Base-by-base conservation (phyloP, 768 basidiomycete species). In the Podaxis pistillaris region DNA sequence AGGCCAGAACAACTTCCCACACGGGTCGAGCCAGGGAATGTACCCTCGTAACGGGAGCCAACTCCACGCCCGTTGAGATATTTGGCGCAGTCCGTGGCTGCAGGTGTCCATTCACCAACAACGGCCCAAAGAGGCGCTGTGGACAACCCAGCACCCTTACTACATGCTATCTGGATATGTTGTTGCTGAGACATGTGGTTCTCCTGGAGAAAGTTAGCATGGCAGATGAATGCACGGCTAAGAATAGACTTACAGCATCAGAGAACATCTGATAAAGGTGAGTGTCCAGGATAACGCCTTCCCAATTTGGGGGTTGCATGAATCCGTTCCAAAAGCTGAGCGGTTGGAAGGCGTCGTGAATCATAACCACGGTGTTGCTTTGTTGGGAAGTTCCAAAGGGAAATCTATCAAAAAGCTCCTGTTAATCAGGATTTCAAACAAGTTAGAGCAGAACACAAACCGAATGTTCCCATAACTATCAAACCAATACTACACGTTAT, bases 41-140 rank as follows among this genome's bases (percentile, higher is more conserved):
- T 75, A 30, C 91, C 91, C 62, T 87, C 86, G 65, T 82, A 88
- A 46, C 89, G 78, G 4, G 88, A 79, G 2, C 90, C 88, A 44
- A 79, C 66, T 2, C 91, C 92, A 49, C 92, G 86, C 2, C 94
- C 94, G 66, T 96, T 96, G 52, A 97, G 78, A 72, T 90, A 91
- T 68, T 83, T 88, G 13, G 88, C 88, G 66, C 91, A 92, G 68
- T 93, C 93, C 6, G 84, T 93, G 56, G 81, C 75, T 1, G 89
- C 90, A 2, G 91, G 83, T 1, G 90, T 86, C 88, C 91, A 97
- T 76, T 97, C 94, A 46, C 94, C 94, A 26, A 94, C 92, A 49
- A 94, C 79, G 15, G 85, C 81, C 94, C 92, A 94, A 28, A 95
- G 81, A 41, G 84, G 80, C 66, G 86, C 87, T 19, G 69, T 67